Evolutionary conservation across 345 rosid species (phyloP), one percentile per base, ranked within the genome.

Genomic region (Brassica cretica): DNA sequence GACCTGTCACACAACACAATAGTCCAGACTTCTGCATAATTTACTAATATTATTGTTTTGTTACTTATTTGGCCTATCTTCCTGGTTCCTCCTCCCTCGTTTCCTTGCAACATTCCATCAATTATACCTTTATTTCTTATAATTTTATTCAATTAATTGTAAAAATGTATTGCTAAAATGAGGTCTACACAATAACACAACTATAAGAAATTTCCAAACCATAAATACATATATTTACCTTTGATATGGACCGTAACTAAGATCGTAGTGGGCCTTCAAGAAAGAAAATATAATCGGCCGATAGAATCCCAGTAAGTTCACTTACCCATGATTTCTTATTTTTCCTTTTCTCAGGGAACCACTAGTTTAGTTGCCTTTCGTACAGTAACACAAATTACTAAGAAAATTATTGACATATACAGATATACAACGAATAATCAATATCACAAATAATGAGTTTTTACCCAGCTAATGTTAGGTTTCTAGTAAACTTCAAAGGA

Each of bases 1-100:
- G 83, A 80, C 79, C 73, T 74, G 83, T 70, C 76, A 74, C 79
- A 80, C 79, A 75, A 80, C 78, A 49, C 78, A 67, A 78, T 78
- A 78, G 64, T 74, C 71, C 68, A 75, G 29, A 64, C 75, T 53
- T 74, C 30, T 56, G 62, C 79, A 55, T 74, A 64, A 69, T 12
- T 79, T 74, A 79, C 79, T 64, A 55, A 63, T 51, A 3, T 18
- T 39, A 15, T 29, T 21, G 10, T 12, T 27, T 35, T 15, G 25
- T 41, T 66, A 56, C 25, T 62, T 71, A 8, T 66, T 25, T 78
- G 30, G 59, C 68, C 66, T 72, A 58, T 55, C 10, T 78, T 44
- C 67, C 30, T 15, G 66, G 77, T 70, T 63, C 66, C 67, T 74
- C 53, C 78, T 73, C 58, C 16, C 67, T 72, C 66, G 19, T 79